Conservation (phyloP, 2,329 filamentous ascomycete species). For the Tolypocladium paradoxum region DNA sequence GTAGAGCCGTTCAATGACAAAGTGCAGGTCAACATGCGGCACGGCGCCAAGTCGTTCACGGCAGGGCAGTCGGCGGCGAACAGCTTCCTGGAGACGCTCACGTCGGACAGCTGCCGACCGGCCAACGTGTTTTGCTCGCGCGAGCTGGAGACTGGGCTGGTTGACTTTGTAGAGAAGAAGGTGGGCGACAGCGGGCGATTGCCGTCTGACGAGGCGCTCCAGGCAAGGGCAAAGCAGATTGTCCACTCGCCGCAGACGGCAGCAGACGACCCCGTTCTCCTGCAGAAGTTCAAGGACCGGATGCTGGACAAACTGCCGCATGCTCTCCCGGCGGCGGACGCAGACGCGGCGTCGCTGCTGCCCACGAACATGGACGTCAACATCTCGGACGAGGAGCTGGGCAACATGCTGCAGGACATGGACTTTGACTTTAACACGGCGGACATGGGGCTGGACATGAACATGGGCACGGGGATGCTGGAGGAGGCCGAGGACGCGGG, state of each 20-base stretch:
- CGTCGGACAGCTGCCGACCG: slow-evolving; percentile 32
- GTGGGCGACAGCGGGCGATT: slow-evolving; percentile 26
- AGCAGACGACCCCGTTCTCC: slow-evolving; percentile 41
- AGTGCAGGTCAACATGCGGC: slow-evolving; percentile 21
- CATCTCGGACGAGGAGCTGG: slow-evolving; percentile 27
- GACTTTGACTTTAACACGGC: slow-evolving; percentile 28
- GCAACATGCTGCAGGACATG: slow-evolving; percentile 31
- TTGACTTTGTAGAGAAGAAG: slow-evolving; percentile 33
- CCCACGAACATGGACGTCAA: slow-evolving; percentile 22
- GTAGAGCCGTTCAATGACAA: slow-evolving; percentile 23
- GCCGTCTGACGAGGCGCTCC: slow-evolving; percentile 37
- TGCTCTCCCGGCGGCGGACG: slow-evolving; percentile 2
- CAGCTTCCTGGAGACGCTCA: slow-evolving; percentile 35
- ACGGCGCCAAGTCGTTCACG: slow-evolving; percentile 29
- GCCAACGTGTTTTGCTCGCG: slow-evolving; percentile 46
- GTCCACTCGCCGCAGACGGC: slow-evolving; percentile 34
- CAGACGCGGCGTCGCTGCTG: slow-evolving; percentile 7
- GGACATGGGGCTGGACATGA: slow-evolving; percentile 9
- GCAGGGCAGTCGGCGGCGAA: slow-evolving; percentile 34
- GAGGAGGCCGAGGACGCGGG: slow-evolving; percentile 19
- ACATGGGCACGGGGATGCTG: slow-evolving; percentile 6
- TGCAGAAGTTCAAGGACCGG: slow-evolving; percentile 43
- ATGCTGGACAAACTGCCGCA: slow-evolving; percentile 21
- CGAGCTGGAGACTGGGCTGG: slow-evolving; percentile 45
- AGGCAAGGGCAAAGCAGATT: slow-evolving; percentile 36